These are phyloP conservation scores for Globisporangium acanthophoron DNA, from an alignment of 352 stramenopile genomes.

Conservation along the genomic window DNA sequence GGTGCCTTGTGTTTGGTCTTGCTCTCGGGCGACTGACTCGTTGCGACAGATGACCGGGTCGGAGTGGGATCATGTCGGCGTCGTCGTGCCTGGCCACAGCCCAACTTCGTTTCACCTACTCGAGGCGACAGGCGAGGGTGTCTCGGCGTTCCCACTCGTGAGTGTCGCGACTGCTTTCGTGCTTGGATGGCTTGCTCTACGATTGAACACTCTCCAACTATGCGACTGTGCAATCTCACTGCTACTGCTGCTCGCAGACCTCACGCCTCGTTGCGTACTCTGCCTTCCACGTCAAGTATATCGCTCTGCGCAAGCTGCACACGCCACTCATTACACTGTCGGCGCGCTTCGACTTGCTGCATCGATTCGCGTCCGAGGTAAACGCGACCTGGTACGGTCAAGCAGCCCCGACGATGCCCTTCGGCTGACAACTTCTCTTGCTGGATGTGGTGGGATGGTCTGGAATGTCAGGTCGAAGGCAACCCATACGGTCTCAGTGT, in stretches of 20 bases:
- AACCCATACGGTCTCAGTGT: slow-evolving; percentile 50
- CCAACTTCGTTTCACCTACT: slow-evolving; percentile 30
- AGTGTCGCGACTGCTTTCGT: not conserved
- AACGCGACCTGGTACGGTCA: not conserved
- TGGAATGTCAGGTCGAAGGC: slow-evolving; percentile 26
- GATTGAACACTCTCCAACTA: too few species aligned
- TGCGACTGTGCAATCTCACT: not conserved
- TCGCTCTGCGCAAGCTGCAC: slow-evolving; percentile 38
- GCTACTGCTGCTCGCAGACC: slow-evolving; percentile 6
- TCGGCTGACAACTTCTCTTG: not conserved
- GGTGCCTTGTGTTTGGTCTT: not conserved
- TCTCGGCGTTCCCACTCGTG: slow-evolving; percentile 48
- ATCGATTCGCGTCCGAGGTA: slow-evolving; percentile 34
- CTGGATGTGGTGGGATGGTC: not conserved
- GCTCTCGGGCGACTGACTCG: not conserved
- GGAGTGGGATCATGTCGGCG: slow-evolving; percentile 60
- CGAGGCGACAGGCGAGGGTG: slow-evolving; percentile 57
- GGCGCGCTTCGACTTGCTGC: slow-evolving; percentile 42
- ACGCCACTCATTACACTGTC: slow-evolving; percentile 43
- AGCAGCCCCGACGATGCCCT: not conserved
- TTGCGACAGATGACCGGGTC: slow-evolving; percentile 37
- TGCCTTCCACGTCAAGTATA: slow-evolving; percentile 40
- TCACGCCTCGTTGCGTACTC: slow-evolving; percentile 32
- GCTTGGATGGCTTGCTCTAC: not conserved
- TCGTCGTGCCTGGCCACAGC: slow-evolving; percentile 32